Base-by-base conservation (phyloP, 306 rosid genomes). In the Acacia confusa region DNA sequence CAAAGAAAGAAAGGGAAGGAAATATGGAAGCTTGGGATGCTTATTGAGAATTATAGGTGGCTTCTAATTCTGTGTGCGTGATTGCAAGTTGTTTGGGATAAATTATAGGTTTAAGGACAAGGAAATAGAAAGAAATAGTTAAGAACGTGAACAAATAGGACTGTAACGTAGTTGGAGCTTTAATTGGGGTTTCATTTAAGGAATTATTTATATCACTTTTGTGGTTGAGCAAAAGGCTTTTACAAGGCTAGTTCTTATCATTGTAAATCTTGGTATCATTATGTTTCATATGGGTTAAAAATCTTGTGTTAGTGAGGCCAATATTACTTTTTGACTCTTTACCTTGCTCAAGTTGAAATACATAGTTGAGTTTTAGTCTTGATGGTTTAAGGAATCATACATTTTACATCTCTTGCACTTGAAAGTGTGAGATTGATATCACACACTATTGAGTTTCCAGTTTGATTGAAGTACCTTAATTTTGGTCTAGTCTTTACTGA, bases 401-500 rank as follows among this genome's bases (percentile, higher is more conserved):
- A 27, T 17, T 17, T 17, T 19, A 19, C 43, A 16, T 47, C 22
- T 66, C 24, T 72, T n/a, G 19, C 63, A 48, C 27, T 30, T 48
- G 32, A 47, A 13, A 48, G 28, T 53, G 48, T 76, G 76, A 30
- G 48, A 44, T 24, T 79, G 38, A 55, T 67, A 32, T 57, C 38
- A 50, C 58, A 32, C 24, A 27, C 48, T 34, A 5, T 34, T 71
- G 45, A 70, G 74, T 63, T 40, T 72, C 1, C 38, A 36, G 57
- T 40, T 78, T 78, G 65, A 82, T 74, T 64, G 40, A 81, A 36
- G 85, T 45, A 34, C 32, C 11, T 71, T 44, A 40, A 77, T 82
- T 38, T 32, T 60, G 73, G 57, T 70, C 60, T 58, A 64, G 73
- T 75, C 17, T 63, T 61, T 43, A 75, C 47, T 82, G 25, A 24